These are phyloP conservation scores for Cyberlindnera mrakii DNA, from an alignment of 805 yeast genomes.

Conservation along the genomic window DNA sequence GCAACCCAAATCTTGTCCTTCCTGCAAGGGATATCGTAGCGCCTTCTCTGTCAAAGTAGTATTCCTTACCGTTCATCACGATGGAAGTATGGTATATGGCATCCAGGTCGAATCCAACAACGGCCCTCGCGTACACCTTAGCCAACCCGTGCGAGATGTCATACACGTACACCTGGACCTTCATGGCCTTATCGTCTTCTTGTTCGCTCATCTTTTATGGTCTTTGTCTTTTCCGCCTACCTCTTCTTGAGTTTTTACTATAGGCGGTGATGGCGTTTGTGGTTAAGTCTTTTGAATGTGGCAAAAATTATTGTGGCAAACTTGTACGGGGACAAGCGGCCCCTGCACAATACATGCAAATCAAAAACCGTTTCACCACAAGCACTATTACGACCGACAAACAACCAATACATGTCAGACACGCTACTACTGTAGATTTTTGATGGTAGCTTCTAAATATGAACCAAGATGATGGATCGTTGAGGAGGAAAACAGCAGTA, in stretches of 20 bases:
- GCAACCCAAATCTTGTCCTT: constrained; percentile 51
- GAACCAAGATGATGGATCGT: too few species aligned
- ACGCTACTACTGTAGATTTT: too few species aligned
- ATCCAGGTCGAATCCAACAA: constrained; percentile 49
- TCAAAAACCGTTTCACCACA: too few species aligned
- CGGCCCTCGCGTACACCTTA: constrained; percentile 37
- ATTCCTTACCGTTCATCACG: constrained; percentile 47
- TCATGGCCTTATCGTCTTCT: constrained; percentile 1
- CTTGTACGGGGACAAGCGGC: too few species aligned
- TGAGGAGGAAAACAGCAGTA: too few species aligned
- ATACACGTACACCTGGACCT: constrained; percentile 36
- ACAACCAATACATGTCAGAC: too few species aligned
- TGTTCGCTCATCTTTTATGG: not conserved
- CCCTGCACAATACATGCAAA: too few species aligned
- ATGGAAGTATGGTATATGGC: constrained; percentile 67
- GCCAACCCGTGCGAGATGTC: constrained; percentile 64
- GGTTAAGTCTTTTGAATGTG: not conserved
- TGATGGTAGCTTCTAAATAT: too few species aligned
- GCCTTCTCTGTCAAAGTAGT: constrained; percentile 57
- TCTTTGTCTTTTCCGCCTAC: not conserved
- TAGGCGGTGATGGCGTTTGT: not conserved
- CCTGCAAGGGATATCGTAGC: constrained; percentile 40
- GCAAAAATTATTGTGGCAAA: too few species aligned
- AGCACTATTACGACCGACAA: too few species aligned
- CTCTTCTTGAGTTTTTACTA: not conserved